These are phyloP conservation scores for Xylaria venustula DNA, from an alignment of 495 filamentous ascomycete species.

Conservation along the genomic window DNA sequence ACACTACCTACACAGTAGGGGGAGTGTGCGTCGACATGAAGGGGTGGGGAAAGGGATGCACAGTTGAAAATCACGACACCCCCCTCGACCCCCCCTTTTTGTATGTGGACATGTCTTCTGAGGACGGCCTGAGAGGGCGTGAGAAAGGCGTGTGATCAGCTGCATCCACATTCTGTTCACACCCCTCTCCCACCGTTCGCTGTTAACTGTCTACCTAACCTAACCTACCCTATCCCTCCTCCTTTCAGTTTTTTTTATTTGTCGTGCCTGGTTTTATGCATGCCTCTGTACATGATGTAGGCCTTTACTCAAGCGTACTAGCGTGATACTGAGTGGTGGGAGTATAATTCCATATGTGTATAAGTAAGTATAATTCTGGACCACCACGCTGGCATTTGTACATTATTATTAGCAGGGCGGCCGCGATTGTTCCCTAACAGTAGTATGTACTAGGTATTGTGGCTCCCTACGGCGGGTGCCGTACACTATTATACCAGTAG, in stretches of 20 bases:
- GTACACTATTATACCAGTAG: too few species aligned
- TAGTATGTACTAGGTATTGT: too few species aligned
- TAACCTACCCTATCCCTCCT: background rate
- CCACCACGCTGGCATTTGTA: too few species aligned
- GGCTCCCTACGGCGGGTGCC: too few species aligned
- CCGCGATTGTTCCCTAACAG: too few species aligned
- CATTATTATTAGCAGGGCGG: too few species aligned
- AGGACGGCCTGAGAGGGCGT: background rate
- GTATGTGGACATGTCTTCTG: background rate
- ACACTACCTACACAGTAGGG: background rate
- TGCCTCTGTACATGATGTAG: background rate
- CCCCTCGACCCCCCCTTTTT: slow-evolving; percentile 15
- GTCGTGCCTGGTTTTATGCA: background rate
- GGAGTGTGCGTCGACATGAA: background rate
- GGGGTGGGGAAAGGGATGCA: slow-evolving; percentile 12
- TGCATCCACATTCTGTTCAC: slow-evolving; percentile 9
- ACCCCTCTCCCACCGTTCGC: slow-evolving; percentile 4
- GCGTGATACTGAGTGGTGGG: too few species aligned
- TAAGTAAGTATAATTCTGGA: too few species aligned
- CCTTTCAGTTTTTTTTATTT: background rate
- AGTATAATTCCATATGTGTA: too few species aligned
- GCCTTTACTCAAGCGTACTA: too few species aligned
- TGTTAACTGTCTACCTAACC: too few species aligned
- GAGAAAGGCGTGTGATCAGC: slow-evolving; percentile 16
- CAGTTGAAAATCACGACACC: slow-evolving; percentile 18